These are phyloP conservation scores for Ananas comosus DNA, from an alignment of 176 grass and related monocot species.

Conservation along the genomic window DNA sequence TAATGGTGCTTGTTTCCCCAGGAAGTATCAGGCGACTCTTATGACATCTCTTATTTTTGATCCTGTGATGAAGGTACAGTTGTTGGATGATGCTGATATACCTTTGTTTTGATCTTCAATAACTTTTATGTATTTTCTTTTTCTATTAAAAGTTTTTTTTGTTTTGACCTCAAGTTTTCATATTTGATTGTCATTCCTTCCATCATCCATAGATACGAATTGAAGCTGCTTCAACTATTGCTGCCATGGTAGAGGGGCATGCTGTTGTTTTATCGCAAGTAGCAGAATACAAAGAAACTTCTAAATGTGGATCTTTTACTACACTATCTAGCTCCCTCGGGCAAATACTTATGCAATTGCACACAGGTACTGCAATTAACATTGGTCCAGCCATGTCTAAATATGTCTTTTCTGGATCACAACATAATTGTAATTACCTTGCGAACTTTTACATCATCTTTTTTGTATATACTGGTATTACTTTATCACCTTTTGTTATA, in stretches of 20 bases:
- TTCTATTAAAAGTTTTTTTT: not conserved
- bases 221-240: constrained; percentile 61
- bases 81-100: constrained; percentile 1
- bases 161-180: not conserved
- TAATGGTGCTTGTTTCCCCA: constrained; percentile 35
- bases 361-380: constrained; percentile 44
- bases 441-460: not conserved
- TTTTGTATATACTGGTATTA: not conserved
- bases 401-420: not conserved
- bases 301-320: constrained; percentile 79
- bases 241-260: constrained; percentile 76
- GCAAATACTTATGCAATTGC: constrained; percentile 90
- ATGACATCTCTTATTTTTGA: constrained; percentile 96
- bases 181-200: not conserved
- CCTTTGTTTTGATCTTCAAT: not conserved
- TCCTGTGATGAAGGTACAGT: constrained; percentile 69
- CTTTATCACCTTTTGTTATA: not conserved
- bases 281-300: constrained; percentile 78
- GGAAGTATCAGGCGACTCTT: constrained; percentile 84
- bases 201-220: constrained; percentile 47
- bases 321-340: constrained; percentile 77
- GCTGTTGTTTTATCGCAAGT: constrained; percentile 78
- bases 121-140: not conserved
- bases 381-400: not conserved
- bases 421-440: not conserved